Conservation (phyloP, 805 yeast genomes). For the Saccharomycopsis synnaedendra region DNA sequence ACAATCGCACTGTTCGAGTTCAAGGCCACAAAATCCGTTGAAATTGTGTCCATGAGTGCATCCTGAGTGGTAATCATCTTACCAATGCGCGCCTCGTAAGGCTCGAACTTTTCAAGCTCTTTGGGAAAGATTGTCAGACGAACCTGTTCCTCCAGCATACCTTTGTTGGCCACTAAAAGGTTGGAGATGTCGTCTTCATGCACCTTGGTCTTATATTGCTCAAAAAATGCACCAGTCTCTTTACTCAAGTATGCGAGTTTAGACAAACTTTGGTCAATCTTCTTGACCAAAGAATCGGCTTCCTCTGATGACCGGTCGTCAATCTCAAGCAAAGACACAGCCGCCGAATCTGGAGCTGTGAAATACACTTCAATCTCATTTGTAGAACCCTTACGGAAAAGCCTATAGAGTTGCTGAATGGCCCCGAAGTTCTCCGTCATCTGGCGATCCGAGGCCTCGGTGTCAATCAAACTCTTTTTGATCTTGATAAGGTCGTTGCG, state of each 20-base stretch:
- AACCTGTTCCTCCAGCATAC: slow-evolving; percentile 45
- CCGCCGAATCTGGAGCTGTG: slow-evolving; percentile 3
- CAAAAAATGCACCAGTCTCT: slow-evolving; percentile 50
- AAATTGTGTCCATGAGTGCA: slow-evolving; percentile 30
- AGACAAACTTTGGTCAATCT: slow-evolving; percentile 45
- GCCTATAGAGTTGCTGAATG: slow-evolving; percentile 17
- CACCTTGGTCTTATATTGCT: slow-evolving; percentile 55
- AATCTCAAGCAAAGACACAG: slow-evolving; percentile 49
- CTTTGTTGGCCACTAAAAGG: slow-evolving; percentile 53
- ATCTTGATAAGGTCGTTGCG: slow-evolving; percentile 45
- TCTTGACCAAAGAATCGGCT: slow-evolving; percentile 29
- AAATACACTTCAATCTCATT: slow-evolving; percentile 5
- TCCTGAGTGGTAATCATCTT: slow-evolving; percentile 59
- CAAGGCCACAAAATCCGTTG: slow-evolving; percentile 33
- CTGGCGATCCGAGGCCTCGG: slow-evolving; percentile 46
- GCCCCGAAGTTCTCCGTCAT: slow-evolving; percentile 26
- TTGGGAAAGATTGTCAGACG: slow-evolving; percentile 45
- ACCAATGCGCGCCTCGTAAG: slow-evolving; percentile 54
- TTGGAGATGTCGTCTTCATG: slow-evolving; percentile 81
- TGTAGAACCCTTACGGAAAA: slow-evolving; percentile 13
- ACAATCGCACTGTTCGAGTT: slow-evolving; percentile 34
- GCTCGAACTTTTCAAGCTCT: slow-evolving; percentile 69
- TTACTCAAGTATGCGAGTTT: slow-evolving; percentile 51
- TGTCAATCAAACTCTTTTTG: slow-evolving; percentile 50
- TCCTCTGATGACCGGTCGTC: slow-evolving; percentile 32